Conservation (phyloP, 495 filamentous ascomycete genomes). For the Halenospora varia region DNA sequence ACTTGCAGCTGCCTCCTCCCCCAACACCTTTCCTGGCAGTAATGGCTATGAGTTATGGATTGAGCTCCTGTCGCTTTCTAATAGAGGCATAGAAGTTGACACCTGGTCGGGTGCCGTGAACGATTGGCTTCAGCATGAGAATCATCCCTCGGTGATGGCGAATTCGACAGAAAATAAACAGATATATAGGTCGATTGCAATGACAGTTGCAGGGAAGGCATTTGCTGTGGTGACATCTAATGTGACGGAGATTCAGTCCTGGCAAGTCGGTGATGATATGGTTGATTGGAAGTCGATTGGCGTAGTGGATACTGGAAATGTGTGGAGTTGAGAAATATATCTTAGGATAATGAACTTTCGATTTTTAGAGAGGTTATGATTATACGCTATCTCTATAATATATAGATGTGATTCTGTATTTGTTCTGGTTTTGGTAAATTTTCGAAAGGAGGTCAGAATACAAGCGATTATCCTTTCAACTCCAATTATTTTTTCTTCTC, state of each 20-base stretch:
- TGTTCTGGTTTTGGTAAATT: too few relatives aligned
- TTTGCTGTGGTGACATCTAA: slow-evolving; percentile 18
- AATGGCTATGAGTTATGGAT: slow-evolving; percentile 19
- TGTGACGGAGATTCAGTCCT: slow-evolving; percentile 19
- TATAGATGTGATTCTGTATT: too few relatives aligned
- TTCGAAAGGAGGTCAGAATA: too few relatives aligned
- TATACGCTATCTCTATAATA: too few relatives aligned
- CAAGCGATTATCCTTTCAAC: too few relatives aligned
- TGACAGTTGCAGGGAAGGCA: slow-evolving; percentile 21
- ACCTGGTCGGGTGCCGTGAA: slow-evolving; percentile 20
- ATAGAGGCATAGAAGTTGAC: slow-evolving; percentile 19
- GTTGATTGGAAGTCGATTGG: slow-evolving; percentile 21
- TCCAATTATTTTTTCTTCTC: too few relatives aligned
- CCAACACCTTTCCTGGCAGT: slow-evolving; percentile 15
- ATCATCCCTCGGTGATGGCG: slow-evolving; percentile 17
- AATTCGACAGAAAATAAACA: slow-evolving; percentile 16
- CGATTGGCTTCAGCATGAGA: slow-evolving; percentile 16
- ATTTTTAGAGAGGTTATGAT: not conserved
- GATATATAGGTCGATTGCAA: slow-evolving; percentile 13
- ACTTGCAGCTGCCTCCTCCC: slow-evolving; percentile 16
- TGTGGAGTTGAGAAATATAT: slow-evolving; percentile 8
- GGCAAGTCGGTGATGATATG: slow-evolving; percentile 20
- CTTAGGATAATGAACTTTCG: not conserved
- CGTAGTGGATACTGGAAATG: slow-evolving; percentile 17
- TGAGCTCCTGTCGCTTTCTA: slow-evolving; percentile 17